Conservation (phyloP, 768 basidiomycete species). For the Mycena indigotica region DNA sequence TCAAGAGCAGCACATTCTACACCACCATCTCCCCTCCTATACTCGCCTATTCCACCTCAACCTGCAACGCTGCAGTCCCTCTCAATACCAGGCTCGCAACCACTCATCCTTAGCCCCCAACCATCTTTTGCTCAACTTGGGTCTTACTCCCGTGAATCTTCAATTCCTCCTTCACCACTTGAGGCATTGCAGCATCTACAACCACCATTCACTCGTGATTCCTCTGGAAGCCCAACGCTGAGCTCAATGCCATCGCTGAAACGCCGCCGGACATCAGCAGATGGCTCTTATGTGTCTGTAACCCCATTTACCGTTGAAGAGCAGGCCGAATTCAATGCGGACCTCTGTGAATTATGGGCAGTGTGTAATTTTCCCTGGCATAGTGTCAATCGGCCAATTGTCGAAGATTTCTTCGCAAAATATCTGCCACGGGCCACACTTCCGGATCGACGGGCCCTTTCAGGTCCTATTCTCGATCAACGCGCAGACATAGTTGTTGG, state of each 20-base stretch:
- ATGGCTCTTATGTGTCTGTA: neutral
- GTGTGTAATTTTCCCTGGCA: constrained; percentile 22
- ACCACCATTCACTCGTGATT: neutral
- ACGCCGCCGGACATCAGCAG: neutral
- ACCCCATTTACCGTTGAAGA: neutral
- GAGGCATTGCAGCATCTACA: neutral
- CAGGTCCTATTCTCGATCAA: constrained; percentile 11
- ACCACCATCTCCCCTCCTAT: too few relatives aligned
- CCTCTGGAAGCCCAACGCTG: neutral
- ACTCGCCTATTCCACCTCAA: too few relatives aligned
- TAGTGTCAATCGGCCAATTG: constrained; percentile 13
- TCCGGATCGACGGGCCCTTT: constrained; percentile 7
- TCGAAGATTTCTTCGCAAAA: constrained; percentile 21
- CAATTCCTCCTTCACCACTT: neutral
- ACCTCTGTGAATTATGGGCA: constrained; percentile 22
- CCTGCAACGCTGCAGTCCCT: too few relatives aligned
- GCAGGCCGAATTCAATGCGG: too few relatives aligned
- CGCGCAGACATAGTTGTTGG: constrained; percentile 2
- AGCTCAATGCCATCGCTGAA: neutral
- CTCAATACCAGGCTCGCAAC: neutral
- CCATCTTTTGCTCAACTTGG: neutral
- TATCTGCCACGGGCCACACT: constrained; percentile 17
- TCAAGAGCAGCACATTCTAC: too few relatives aligned
- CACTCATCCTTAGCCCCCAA: neutral
- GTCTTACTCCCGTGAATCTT: neutral